A percentile compares a stretch with the other conserved stretches of the same genome.
phyloP scores from a whole-genome alignment of 31 red algal species.

The Endocladia muricata region DNA sequence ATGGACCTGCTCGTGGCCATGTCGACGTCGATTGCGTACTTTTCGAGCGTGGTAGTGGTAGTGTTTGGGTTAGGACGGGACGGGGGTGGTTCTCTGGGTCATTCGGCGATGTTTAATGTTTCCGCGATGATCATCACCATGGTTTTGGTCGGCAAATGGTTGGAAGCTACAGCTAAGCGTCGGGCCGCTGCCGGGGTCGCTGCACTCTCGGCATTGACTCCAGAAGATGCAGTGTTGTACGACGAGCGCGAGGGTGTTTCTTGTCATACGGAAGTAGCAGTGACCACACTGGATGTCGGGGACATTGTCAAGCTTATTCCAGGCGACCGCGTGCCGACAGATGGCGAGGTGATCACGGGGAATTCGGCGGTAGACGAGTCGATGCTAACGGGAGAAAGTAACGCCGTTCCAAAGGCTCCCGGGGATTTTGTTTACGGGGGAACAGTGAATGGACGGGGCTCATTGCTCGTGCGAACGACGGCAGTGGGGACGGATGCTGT shows the following conservation, averaged over 20 bases:
- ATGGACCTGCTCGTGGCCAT: constrained; percentile 98
- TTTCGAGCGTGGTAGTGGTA: constrained; percentile 80
- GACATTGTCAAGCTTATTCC: constrained; percentile 80
- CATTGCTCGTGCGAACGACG: constrained; percentile 80
- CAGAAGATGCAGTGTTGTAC: constrained; percentile 62
- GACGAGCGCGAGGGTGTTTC: constrained; percentile 37
- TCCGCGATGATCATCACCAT: constrained; percentile 95
- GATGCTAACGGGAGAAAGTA: constrained; percentile 95
- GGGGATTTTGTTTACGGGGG: constrained; percentile 82
- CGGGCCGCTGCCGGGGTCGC: constrained; percentile 76
- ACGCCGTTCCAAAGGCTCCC: constrained; percentile 69
- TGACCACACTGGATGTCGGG: constrained; percentile 66
- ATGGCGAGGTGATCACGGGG: constrained; percentile 83
- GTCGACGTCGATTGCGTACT: constrained; percentile 85
- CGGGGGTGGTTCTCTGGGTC: constrained; percentile 33
- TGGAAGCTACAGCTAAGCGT: constrained; percentile 91
- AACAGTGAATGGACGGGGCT: constrained; percentile 78
- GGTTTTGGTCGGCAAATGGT: constrained; percentile 89
- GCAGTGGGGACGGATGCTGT: constrained; percentile 68
- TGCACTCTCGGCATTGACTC: constrained; percentile 46
- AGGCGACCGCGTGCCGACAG: constrained; percentile 75
- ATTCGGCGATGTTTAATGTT: constrained; percentile 81
- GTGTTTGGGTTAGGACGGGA: constrained; percentile 40
- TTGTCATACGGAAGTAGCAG: constrained; percentile 54
- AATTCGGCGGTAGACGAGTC: constrained; percentile 83